Evolutionary conservation across 768 basidiomycete genomes (phyloP).

Genomic region (Boletus tomentosulus): DNA sequence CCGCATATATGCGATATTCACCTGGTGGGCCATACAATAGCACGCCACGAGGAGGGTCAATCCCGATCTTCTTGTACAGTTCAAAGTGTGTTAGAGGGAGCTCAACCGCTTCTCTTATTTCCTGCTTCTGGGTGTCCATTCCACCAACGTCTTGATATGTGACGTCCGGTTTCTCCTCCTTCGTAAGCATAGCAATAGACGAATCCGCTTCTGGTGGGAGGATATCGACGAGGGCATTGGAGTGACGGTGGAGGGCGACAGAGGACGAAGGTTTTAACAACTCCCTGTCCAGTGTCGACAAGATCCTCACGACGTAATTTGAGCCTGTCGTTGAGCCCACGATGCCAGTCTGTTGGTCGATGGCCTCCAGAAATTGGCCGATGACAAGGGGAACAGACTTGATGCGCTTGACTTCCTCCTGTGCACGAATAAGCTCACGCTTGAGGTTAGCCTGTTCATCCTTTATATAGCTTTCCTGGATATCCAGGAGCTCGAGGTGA

Average conservation of each 20-base stretch:
- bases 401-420: slow-evolving; percentile 99
- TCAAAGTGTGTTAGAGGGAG: slow-evolving; percentile 96
- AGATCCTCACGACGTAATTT: slow-evolving; percentile 96
- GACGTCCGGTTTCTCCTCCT: slow-evolving; percentile 94
- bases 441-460: slow-evolving; percentile 98
- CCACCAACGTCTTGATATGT: slow-evolving; percentile 93
- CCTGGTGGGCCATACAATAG: slow-evolving; percentile 96
- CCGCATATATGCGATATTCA: slow-evolving; percentile 28
- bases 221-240: slow-evolving; percentile 97
- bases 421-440: slow-evolving; percentile 95
- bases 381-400: slow-evolving; percentile 98
- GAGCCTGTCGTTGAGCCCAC: slow-evolving; percentile 97
- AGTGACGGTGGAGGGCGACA: slow-evolving; percentile 98
- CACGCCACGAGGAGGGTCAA: slow-evolving; percentile 97
- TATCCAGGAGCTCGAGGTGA: slow-evolving; percentile 92
- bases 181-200: slow-evolving; percentile 89
- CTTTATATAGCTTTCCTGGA: slow-evolving; percentile 95
- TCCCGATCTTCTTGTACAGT: slow-evolving; percentile 98
- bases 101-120: slow-evolving; percentile 97
- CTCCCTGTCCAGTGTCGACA: slow-evolving; percentile 95
- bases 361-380: slow-evolving; percentile 98
- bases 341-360: slow-evolving; percentile 95
- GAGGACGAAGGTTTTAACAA: slow-evolving; percentile 95
- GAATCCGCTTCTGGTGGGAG: slow-evolving; percentile 98
- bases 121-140: slow-evolving; percentile 97